Evolutionary conservation across 139 green algal species (phyloP).

Genomic region (Auxenochlorella pyrenoidosa): DNA sequence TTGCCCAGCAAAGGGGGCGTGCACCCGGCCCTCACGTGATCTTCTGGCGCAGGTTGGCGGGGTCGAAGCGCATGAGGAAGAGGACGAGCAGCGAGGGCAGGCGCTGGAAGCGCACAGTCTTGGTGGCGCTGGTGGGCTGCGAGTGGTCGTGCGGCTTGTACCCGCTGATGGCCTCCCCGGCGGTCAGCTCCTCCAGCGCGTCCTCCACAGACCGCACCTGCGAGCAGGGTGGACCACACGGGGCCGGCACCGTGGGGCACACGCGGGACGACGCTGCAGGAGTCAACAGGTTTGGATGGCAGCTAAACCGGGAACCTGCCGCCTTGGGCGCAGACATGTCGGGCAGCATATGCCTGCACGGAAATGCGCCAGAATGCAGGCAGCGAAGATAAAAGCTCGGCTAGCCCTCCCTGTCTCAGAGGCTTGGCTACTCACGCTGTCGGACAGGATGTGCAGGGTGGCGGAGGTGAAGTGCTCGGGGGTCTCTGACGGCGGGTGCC

Average conservation of each 20-base stretch:
- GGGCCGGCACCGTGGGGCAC: too few relatives aligned
- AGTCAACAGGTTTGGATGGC: too few relatives aligned
- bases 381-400: background rate
- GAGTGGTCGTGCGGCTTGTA: constrained; percentile 50
- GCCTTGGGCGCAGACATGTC: too few relatives aligned
- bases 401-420: background rate
- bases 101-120: constrained; percentile 49
- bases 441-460: constrained; percentile 63
- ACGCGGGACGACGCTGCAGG: too few relatives aligned
- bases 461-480: constrained; percentile 78
- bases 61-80: constrained; percentile 80
- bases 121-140: constrained; percentile 42
- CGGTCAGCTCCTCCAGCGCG: constrained; percentile 57
- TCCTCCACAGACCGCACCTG: constrained; percentile 61
- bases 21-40: constrained; percentile 13
- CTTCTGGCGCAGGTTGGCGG: constrained; percentile 27
- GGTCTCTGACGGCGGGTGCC: constrained; percentile 57
- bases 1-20: background rate
- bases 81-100: constrained; percentile 78
- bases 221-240: background rate
- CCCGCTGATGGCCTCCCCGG: constrained; percentile 49
- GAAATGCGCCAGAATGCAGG: background rate
- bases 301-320: too few relatives aligned
- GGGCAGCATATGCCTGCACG: too few relatives aligned
- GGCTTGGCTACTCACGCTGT: constrained; percentile 6